A percentile compares a stretch with the other conserved stretches of the same genome.
Evolutionary conservation across 306 rosid genomes (phyloP).

Genomic region (Lupinus albus): DNA sequence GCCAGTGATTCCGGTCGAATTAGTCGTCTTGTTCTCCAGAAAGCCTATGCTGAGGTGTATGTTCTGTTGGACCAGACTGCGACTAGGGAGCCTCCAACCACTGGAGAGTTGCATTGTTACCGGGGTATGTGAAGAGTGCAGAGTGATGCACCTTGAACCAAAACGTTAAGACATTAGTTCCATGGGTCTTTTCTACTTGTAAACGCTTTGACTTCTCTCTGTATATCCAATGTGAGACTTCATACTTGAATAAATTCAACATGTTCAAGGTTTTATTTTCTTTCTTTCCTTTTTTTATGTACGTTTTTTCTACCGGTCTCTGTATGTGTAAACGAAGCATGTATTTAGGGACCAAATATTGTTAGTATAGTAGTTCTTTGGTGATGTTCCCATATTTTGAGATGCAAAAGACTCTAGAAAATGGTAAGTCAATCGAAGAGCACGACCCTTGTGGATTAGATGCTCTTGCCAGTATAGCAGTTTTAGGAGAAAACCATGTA

Average conservation of each 20-base stretch:
- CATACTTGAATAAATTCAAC: too few species aligned
- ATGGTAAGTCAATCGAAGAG: constrained; percentile 51
- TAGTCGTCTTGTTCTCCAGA: constrained; percentile 88
- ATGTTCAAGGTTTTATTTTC: constrained; percentile 38
- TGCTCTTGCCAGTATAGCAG: constrained; percentile 91
- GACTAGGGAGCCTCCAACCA: too few species aligned
- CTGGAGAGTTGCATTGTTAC: too few species aligned
- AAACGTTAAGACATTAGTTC: too few species aligned
- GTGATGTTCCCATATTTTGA: constrained; percentile 57
- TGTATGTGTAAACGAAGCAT: background rate
- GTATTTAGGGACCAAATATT: background rate
- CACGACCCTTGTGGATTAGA: constrained; percentile 78
- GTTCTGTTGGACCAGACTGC: too few species aligned
- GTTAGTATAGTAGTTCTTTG: constrained; percentile 19
- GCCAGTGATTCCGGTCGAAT: constrained; percentile 90
- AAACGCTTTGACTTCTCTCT: too few species aligned
- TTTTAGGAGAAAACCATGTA: constrained; percentile 65
- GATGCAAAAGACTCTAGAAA: constrained; percentile 59
- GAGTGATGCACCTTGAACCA: too few species aligned
- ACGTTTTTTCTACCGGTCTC: background rate
- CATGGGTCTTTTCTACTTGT: too few species aligned
- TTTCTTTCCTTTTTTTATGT: constrained; percentile 7
- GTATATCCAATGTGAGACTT: too few species aligned
- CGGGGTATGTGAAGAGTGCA: too few species aligned
- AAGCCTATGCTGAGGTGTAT: constrained; percentile 99